Evolutionary conservation across 257 asterid genomes (phyloP), one percentile per base, ranked within the genome.

Genomic region (Coffea eugenioides): DNA sequence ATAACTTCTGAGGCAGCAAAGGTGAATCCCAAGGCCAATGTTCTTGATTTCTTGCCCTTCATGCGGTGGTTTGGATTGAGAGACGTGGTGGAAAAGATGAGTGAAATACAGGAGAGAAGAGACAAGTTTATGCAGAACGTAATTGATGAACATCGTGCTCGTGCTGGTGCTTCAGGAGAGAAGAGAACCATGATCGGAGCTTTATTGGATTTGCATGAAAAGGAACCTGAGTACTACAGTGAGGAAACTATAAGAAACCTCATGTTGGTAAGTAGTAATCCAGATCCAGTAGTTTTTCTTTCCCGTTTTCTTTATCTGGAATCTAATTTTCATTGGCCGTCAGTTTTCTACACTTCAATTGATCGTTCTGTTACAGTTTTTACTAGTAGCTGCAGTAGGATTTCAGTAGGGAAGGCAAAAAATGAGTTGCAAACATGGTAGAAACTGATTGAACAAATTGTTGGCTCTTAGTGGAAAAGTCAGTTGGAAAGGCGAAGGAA

Each of bases 21-120:
- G 82, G 79, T 76, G 3, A 59, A 2, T 20, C 71, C 52, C 14
- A 80, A 64, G 59, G 74, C 92, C 7, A 90, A 80, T 76, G 23
- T 87, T 13, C 83, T 85, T 27, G 97, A 93, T 85, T 91, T 90
- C 79, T 45, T 93, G 82, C 97, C 97, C 11, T 27, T 91, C 61
- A 52, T 91, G 92, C 80, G 83, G 80, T 93, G 92, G 91, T 65
- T 90, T 73, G 92, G 95, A 14, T 59, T 84, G 34, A 80, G 84
- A 71, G 78, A 76, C 62, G 71, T 90, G 71, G 94, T 86, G 66
- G 74, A 85, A 0, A 83, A 79, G 71, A 65, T 92, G 80, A 78
- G 68, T 83, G 69, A 51, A 20, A 16, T 88, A 61, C 79, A 86
- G 74, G 86, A 34, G 70, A 89, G 84, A 83, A 89, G 93, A 77